Base-by-base conservation (phyloP, 73 alveolate genomes). In the Paramecium primaurelia region DNA sequence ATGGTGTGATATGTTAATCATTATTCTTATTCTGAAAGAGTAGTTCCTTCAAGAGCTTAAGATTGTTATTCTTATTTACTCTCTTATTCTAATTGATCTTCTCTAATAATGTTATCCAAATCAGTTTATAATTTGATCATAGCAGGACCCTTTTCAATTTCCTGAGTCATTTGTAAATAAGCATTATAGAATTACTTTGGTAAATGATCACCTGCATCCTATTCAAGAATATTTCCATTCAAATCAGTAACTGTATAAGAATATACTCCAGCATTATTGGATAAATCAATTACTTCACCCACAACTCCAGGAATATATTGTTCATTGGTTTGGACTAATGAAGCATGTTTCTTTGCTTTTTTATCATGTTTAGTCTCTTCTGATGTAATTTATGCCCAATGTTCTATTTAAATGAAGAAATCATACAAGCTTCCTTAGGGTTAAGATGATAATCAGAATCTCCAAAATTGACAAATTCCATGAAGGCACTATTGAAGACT, bases 51-150 rank as follows among this genome's bases (percentile, higher is more conserved):
- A 38, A 73, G 87, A 38, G 87, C 87, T 20, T 73, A 36, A 12
- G 37, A 9, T 38, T 40, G 10, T 37, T 12, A 16, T 37, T 73
- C 87, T 20, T 36, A 22, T 38, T 73, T 37, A 4, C 11, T 22
- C 18, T 34, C 87, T 20, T 36, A 10, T 4, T 73, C 87, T 38
- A 37, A 36, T 73, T 73, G 59, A 40, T 73, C 87, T 73, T 73
- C 87, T 73, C 87, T 73, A 16, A 73, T 73, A n/a, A 73, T 73
- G 18, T 73, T 73, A 37, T 73, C 87, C 64, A 73, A 12, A 38
- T 73, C 87, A 73, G 87, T 73, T 73, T 73, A 34, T 73, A 73
- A 73, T 38, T 73, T 73, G 58, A 38, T 40, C 87, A 73, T 73
- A 3, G 87, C 87, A 5, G 58, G 60, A 36, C 87, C 87, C 59